Evolutionary conservation across 148 eudicot genomes (phyloP).

Genomic region (Agrostemma githago): DNA sequence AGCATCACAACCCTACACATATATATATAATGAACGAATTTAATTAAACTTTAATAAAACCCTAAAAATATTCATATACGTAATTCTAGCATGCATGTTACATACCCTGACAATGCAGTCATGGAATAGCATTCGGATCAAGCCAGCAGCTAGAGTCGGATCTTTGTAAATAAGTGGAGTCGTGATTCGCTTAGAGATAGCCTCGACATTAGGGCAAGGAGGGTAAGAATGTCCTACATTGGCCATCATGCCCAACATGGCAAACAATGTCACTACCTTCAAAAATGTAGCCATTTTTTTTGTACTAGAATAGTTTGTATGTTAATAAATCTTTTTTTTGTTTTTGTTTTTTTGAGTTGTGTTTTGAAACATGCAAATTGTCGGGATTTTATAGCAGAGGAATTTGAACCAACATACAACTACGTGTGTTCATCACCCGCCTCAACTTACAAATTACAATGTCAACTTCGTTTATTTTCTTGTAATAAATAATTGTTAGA

Average conservation of each 20-base stretch:
- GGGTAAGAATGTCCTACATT: not conserved
- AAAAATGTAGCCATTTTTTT: not conserved
- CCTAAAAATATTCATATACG: too few relatives aligned
- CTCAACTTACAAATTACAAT: too few relatives aligned
- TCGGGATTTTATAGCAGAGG: not conserved
- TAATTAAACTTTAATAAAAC: not conserved
- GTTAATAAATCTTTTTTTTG: too few relatives aligned
- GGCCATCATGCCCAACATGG: constrained; percentile 6
- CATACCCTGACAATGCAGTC: constrained; percentile 12
- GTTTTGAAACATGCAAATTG: not conserved
- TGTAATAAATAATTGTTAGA: too few relatives aligned
- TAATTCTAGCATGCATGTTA: not conserved
- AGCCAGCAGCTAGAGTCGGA: not conserved
- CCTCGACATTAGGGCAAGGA: constrained; percentile 3
- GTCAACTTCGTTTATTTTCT: not conserved
- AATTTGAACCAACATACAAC: not conserved
- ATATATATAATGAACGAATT: too few relatives aligned
- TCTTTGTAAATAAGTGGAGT: not conserved
- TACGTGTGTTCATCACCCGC: too few relatives aligned
- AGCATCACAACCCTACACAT: constrained; percentile 46
- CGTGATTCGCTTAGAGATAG: not conserved
- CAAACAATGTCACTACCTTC: not conserved
- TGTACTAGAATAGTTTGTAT: not conserved
- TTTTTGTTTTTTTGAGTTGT: not conserved
- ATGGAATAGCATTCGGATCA: constrained; percentile 7